phyloP scores from a whole-genome alignment of 768 basidiomycete genomes.

The Lanmaoa pseudosensibilis region DNA sequence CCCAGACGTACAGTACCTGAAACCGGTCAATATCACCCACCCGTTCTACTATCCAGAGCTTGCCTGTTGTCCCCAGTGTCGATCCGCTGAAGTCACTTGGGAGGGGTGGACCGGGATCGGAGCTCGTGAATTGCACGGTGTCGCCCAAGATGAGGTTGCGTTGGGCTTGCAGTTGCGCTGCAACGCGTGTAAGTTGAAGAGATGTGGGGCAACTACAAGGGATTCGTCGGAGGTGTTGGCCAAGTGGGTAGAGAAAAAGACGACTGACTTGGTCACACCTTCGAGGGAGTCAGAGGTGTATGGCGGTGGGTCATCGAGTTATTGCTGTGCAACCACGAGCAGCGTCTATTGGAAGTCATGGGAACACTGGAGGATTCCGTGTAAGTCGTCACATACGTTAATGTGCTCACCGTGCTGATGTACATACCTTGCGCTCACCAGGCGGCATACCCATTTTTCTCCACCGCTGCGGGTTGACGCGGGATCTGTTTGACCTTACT shows the following conservation, averaged over 20 bases:
- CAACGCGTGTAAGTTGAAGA: not conserved
- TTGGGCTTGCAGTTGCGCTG: not conserved
- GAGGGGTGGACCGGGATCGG: not conserved
- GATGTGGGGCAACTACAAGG: rapidly evolving
- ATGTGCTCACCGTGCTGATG: not conserved
- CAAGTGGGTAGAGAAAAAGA: not conserved
- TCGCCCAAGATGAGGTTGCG: not conserved
- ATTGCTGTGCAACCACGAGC: not conserved
- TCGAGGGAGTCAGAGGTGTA: too few relatives aligned
- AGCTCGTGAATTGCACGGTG: not conserved
- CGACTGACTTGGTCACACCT: not conserved
- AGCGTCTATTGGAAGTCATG: not conserved
- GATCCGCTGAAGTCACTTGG: not conserved
- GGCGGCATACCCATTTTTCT: not conserved
- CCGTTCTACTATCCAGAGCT: not conserved
- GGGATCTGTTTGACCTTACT: not conserved
- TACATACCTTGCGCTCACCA: not conserved
- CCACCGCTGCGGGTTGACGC: not conserved
- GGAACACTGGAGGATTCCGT: not conserved
- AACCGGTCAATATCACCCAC: not conserved
- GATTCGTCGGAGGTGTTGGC: not conserved
- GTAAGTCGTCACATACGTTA: not conserved
- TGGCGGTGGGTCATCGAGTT: too few relatives aligned
- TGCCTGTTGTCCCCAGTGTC: not conserved
- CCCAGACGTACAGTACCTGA: not conserved